Percentiles rank a stretch among this genome's conserved stretches.
These are phyloP conservation scores for Plantago ovata DNA, from an alignment of 257 asterid species.

Conservation along the genomic window DNA sequence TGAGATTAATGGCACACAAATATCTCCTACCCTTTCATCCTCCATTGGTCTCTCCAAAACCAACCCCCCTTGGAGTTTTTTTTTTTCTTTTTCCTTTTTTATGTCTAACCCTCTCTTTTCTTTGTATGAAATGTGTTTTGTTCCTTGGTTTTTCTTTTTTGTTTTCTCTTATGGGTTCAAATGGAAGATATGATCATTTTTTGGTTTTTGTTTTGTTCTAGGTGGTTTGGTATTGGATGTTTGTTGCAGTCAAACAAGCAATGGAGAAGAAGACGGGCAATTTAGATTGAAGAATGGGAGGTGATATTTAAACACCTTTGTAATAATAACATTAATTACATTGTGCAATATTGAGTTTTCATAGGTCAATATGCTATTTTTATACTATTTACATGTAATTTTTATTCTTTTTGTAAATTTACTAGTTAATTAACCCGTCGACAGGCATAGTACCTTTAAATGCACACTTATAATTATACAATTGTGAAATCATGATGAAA, in stretches of 20 bases:
- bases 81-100: constrained; percentile 2
- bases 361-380: too few species aligned
- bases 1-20: constrained; percentile 52
- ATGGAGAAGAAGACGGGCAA: constrained; percentile 27
- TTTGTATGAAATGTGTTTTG: neutral
- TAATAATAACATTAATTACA: too few species aligned
- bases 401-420: too few species aligned
- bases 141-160: neutral
- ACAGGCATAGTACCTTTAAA: too few species aligned
- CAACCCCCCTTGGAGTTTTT: constrained; percentile 3
- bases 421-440: too few species aligned
- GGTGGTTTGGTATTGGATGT: constrained; percentile 13
- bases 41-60: constrained; percentile 30
- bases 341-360: too few species aligned
- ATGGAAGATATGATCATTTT: neutral
- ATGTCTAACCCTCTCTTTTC: neutral
- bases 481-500: too few species aligned
- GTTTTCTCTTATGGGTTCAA: neutral
- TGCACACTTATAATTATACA: too few species aligned
- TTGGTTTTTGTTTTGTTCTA: neutral
- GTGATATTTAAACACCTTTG: too few species aligned
- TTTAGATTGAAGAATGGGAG: constrained; percentile 23
- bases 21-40: constrained; percentile 53
- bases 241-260: constrained; percentile 35
- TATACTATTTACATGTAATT: too few species aligned